Base-by-base conservation (phyloP, 2,329 filamentous ascomycete species). In the Biscogniauxia sp. region DNA sequence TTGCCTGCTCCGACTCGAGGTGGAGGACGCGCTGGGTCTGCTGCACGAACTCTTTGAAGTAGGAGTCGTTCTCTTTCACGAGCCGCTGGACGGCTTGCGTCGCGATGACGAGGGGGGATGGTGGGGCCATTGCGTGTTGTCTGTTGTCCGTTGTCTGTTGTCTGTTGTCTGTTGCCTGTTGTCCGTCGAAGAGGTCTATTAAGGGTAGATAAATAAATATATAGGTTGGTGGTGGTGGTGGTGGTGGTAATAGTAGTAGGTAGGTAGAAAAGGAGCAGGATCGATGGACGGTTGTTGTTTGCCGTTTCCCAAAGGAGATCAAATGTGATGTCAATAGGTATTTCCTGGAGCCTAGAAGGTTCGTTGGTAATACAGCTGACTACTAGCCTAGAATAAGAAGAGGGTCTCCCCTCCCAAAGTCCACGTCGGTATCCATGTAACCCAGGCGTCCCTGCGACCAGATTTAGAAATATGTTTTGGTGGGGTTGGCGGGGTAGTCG, bases 41-140 rank as follows among this genome's bases (percentile, higher is more conserved):
- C 66, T 88, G 82, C 65, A 84, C 80, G 20, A 93, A 84, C 76
- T 99, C 95, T 73, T 90, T 90, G 81, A 93, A 90, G 79, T 99
- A 98, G 70, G 89, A 94, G 49, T 84, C 81, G 76, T 97, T 92
- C 77, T 99, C 95, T 77, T 96, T 97, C 67, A 97, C 86, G 54
- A 98, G 85, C 61, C 95, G 92, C 69, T 85, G 82, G 67, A 98
- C 86, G 20, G 92, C 87, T 63, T 88, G 86, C 23, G 91, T 95
- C 52, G 90, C 88, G 73, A 97, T 95, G 70, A 86, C 77, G 74
- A 97, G 86, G 68, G 88, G 84, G 1, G 88, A 88, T 52, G 91
- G 90, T 32, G 92, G 83, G 3, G 91, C 84, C 93, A 97, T 97
- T 55, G 55, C 77, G 67, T 11, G 23, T 2, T 23, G 23, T 23